phyloP scores from a whole-genome alignment of 768 basidiomycete species.

The Rhizopogon vesiculosus region DNA sequence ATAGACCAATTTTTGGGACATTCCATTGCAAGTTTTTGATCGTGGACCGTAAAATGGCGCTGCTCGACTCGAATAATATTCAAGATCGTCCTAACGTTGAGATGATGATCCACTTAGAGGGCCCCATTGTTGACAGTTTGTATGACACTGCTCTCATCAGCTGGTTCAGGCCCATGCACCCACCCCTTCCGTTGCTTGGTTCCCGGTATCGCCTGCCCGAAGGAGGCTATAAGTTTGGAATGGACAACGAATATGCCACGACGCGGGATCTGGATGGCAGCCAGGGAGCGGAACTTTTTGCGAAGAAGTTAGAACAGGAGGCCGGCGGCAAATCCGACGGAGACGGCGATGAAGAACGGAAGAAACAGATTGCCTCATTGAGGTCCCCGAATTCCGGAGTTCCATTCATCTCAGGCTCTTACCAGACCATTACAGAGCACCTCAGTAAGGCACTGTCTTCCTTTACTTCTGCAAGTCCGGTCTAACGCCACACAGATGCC shows the following conservation, averaged over 20 bases:
- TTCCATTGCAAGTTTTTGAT: conserved; percentile 72
- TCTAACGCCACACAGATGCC: conserved; percentile 23
- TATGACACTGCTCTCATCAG: conserved; percentile 67
- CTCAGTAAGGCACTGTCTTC: conserved; percentile 24
- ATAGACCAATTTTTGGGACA: conserved; percentile 52
- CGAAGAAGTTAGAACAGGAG: conserved; percentile 8
- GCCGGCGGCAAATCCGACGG: conserved; percentile 10
- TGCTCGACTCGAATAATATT: conserved; percentile 66
- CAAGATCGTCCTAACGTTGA: conserved; percentile 51
- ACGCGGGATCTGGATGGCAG: conserved; percentile 21
- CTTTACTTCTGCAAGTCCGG: not conserved
- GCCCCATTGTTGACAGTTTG: conserved; percentile 62
- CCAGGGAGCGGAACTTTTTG: conserved; percentile 19
- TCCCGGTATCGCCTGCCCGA: conserved; percentile 25
- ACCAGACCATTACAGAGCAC: conserved; percentile 36
- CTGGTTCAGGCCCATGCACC: conserved; percentile 47
- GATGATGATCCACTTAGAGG: conserved; percentile 70
- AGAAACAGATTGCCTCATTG: not conserved
- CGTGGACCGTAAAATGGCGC: conserved; percentile 61
- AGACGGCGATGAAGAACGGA: not conserved
- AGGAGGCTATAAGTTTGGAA: conserved; percentile 34
- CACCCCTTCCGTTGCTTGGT: conserved; percentile 38
- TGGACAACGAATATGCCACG: conserved; percentile 28
- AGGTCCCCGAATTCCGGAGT: not conserved
- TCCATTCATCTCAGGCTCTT: conserved; percentile 25